These are phyloP conservation scores for Oryza officinalis DNA, from an alignment of 176 grass and related monocot genomes.

Conservation along the genomic window DNA sequence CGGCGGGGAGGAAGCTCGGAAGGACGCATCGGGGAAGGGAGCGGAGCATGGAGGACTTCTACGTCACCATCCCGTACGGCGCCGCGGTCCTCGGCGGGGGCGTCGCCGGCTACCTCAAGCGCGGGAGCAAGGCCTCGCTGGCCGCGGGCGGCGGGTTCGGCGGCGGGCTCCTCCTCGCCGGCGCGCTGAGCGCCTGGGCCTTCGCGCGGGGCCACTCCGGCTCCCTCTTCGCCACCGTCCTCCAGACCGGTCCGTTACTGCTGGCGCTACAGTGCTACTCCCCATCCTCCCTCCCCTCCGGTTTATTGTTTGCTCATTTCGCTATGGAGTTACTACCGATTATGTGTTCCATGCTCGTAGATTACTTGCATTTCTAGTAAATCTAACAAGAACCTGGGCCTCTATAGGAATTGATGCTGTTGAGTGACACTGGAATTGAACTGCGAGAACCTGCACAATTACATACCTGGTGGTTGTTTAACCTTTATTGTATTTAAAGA, in stretches of 20 bases:
- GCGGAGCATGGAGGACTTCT: conserved; percentile 80
- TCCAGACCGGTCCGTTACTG: conserved; percentile 63
- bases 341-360: neutral
- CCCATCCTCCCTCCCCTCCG: neutral
- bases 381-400: neutral
- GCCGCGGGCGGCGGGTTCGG: conserved; percentile 66
- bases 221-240: conserved; percentile 55
- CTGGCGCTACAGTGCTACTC: neutral
- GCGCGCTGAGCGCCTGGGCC: conserved; percentile 64
- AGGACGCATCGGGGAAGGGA: neutral
- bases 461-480: too few relatives aligned
- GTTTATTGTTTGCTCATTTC: neutral
- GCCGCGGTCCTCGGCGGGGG: conserved; percentile 60
- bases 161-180: conserved; percentile 64
- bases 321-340: neutral
- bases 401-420: neutral
- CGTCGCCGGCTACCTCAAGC: conserved; percentile 54
- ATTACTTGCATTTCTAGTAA: neutral
- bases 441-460: neutral
- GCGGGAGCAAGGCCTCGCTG: conserved; percentile 60
- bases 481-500: too few relatives aligned
- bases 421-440: neutral
- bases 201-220: conserved; percentile 48
- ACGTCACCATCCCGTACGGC: conserved; percentile 80
- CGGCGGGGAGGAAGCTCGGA: too few relatives aligned